phyloP scores from a whole-genome alignment of 768 basidiomycete genomes.

The Tricholoma bakamatsutake region DNA sequence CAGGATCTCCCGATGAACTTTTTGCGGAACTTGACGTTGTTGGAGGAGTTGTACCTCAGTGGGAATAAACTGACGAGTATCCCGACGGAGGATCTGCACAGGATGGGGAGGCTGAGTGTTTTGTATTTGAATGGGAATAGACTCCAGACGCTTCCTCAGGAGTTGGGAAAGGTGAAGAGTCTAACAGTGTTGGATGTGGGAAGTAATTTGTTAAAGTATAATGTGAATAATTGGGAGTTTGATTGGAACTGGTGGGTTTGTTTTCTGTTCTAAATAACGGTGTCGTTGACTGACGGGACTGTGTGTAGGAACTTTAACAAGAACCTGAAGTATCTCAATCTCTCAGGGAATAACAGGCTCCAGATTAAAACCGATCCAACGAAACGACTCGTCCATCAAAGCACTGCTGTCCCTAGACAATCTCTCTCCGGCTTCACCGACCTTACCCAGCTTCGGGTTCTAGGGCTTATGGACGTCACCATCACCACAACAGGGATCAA shows the following conservation, averaged over 20 bases:
- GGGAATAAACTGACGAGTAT: constrained; percentile 92
- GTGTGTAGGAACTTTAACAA: constrained; percentile 88
- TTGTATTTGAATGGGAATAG: constrained; percentile 93
- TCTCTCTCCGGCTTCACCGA: constrained; percentile 79
- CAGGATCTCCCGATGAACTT: constrained; percentile 80
- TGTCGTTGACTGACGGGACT: neutral
- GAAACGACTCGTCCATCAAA: constrained; percentile 25
- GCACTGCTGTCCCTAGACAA: constrained; percentile 21
- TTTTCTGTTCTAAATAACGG: neutral
- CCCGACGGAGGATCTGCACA: constrained; percentile 83
- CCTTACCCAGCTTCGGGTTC: constrained; percentile 77
- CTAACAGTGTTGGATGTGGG: constrained; percentile 87
- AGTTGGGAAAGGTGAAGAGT: constrained; percentile 75
- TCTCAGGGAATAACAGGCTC: constrained; percentile 94
- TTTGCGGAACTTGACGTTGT: constrained; percentile 58
- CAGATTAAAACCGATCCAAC: constrained; percentile 81
- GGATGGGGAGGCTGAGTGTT: constrained; percentile 59
- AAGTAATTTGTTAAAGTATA: constrained; percentile 91
- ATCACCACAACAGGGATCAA: constrained; percentile 60
- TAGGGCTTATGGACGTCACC: constrained; percentile 97
- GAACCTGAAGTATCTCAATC: constrained; percentile 87
- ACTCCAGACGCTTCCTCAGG: constrained; percentile 87
- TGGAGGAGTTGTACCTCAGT: constrained; percentile 88
- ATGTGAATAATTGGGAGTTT: constrained; percentile 97
- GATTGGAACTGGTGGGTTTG: constrained; percentile 94